Evolutionary conservation across 441 rosid species (phyloP), one percentile per base, ranked within the genome.

Genomic region (Populus hybrid): DNA sequence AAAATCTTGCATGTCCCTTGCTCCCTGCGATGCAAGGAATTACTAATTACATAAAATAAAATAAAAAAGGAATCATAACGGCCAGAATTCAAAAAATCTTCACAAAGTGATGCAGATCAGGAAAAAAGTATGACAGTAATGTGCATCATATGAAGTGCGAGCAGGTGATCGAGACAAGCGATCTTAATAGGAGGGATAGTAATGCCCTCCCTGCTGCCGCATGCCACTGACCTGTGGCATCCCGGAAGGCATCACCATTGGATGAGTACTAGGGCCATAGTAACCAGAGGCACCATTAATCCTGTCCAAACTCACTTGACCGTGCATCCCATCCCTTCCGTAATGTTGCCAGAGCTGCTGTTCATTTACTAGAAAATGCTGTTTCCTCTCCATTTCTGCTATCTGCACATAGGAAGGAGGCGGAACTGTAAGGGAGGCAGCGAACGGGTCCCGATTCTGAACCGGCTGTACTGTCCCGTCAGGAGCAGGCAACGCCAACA

Each of bases 391-490:
- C 87, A 89, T 87, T 61, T 90, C 94, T 1, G 89, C 89, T 75
- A 91, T 87, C 84, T 88, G 93, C 82, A 91, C 93, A 53, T 88
- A 91, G 1, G 94, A 81, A 67, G 93, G 95, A 9, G 93, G 91
- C 2, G 88, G 90, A 65, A 88, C 86, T 10, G 46, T 7, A 0
- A 87, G 69, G 0, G 93, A 91, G 1, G 89, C 90, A 2, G 86
- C 84, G 57, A 91, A 91, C 0, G 91, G 92, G 63, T 91, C 93
- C 80, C 80, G 89, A 11, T 82, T 79, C 72, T 85, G 89, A 0
- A 88, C 82, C 10, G 79, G 78, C 46, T 81, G 90, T 8, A 86
- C 76, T 0, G 88, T 91, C 30, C 92, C 92, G 32, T 91, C 90
- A 0, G 93, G 90, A 6, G 90, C 89, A n/a, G 93, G 95, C 75